phyloP scores from a whole-genome alignment of 2,329 filamentous ascomycete genomes.

The Nothophaeocryptopus gaeumannii region DNA sequence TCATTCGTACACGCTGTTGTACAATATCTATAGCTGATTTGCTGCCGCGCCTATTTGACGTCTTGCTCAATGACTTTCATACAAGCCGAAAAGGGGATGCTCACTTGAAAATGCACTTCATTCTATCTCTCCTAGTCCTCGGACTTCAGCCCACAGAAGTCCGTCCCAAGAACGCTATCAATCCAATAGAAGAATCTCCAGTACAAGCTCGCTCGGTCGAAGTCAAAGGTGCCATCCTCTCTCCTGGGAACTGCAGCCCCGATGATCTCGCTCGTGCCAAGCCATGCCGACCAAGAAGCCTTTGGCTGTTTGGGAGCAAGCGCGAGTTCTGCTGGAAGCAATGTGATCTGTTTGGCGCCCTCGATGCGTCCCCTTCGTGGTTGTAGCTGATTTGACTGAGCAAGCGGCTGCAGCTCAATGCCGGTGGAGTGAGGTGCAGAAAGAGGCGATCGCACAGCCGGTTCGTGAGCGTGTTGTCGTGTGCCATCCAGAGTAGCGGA shows the following conservation, averaged over 20 bases:
- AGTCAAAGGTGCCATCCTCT: slow-evolving; percentile 75
- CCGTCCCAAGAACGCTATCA: slow-evolving; percentile 56
- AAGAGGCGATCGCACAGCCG: too few species aligned
- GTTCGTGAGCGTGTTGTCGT: too few species aligned
- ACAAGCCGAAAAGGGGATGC: too few species aligned
- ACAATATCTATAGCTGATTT: too few species aligned
- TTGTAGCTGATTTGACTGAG: slow-evolving; percentile 6
- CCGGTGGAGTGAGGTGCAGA: too few species aligned
- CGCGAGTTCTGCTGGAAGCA: slow-evolving; percentile 46
- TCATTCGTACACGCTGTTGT: too few species aligned
- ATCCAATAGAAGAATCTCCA: slow-evolving; percentile 60
- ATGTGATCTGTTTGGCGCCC: slow-evolving; percentile 39
- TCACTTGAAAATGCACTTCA: not conserved
- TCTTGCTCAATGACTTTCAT: too few species aligned
- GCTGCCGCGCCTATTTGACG: too few species aligned
- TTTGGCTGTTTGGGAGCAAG: slow-evolving; percentile 47
- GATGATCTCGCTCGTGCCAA: slow-evolving; percentile 59
- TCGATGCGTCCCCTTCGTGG: slow-evolving; percentile 33
- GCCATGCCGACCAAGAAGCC: slow-evolving; percentile 34
- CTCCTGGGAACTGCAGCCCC: slow-evolving; percentile 71
- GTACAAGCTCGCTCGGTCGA: slow-evolving; percentile 59
- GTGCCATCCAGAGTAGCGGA: slow-evolving; percentile 1
- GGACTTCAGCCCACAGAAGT: slow-evolving; percentile 59
- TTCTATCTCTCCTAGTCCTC: slow-evolving; percentile 28
- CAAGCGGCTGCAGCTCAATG: not conserved